Evolutionary conservation across 106 monocot species (phyloP).

Genomic region (Acanthochlamys bracteata): DNA sequence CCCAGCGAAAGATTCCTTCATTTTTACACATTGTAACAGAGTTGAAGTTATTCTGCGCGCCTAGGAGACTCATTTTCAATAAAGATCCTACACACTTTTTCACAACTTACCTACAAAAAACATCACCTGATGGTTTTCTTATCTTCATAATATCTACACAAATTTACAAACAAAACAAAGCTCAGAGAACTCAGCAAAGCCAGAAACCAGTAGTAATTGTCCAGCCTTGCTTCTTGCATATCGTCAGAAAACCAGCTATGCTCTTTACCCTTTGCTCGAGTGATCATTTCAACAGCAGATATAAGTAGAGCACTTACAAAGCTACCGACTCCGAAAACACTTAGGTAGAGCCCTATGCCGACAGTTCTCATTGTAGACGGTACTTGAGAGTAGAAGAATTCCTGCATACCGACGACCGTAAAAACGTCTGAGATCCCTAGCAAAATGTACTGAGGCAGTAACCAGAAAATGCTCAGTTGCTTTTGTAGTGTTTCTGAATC

Average conservation of each 20-base stretch:
- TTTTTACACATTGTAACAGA: too few species aligned
- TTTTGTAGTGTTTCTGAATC: not conserved
- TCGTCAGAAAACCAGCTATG: slow-evolving; percentile 76
- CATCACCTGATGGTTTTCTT: not conserved
- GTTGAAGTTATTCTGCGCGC: too few species aligned
- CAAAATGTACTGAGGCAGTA: slow-evolving; percentile 82
- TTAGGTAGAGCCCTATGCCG: slow-evolving; percentile 82
- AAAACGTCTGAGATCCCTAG: slow-evolving; percentile 76
- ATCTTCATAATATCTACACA: slow-evolving; percentile 34
- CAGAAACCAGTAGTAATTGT: slow-evolving; percentile 87
- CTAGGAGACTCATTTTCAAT: too few species aligned
- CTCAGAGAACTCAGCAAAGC: slow-evolving; percentile 51
- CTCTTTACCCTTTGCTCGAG: slow-evolving; percentile 7
- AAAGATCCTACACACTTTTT: too few species aligned
- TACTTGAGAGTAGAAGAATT: slow-evolving; percentile 85
- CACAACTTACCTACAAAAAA: not conserved
- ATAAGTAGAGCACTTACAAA: slow-evolving; percentile 67
- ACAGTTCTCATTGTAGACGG: slow-evolving; percentile 65
- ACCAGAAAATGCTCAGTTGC: slow-evolving; percentile 67
- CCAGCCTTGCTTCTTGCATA: slow-evolving; percentile 44
- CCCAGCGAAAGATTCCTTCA: too few species aligned
- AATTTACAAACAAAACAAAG: slow-evolving; percentile 46
- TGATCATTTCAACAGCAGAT: slow-evolving; percentile 36
- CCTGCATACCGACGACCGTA: slow-evolving; percentile 94
- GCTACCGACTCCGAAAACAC: slow-evolving; percentile 84